A percentile compares a stretch with the other conserved stretches of the same genome.
Conservation (phyloP, 2,329 filamentous ascomycete species). For the Aspergillus sp. region DNA sequence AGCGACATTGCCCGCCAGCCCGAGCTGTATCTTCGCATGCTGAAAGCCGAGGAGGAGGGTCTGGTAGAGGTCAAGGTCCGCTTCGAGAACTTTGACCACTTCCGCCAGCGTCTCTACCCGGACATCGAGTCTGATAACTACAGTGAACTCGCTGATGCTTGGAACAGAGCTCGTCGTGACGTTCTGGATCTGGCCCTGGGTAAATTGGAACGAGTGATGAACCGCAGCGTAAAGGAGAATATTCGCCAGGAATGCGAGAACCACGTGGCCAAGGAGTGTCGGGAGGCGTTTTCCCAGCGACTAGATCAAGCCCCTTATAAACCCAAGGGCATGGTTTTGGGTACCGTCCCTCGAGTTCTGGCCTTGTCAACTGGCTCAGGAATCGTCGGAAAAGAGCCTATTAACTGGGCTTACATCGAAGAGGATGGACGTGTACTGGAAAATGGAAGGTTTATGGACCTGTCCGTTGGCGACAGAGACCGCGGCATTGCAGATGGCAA, state of each 20-base stretch:
- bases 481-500: slow-evolving; percentile 61
- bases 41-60: slow-evolving; percentile 92
- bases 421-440: slow-evolving; percentile 87
- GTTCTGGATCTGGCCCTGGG: slow-evolving; percentile 75
- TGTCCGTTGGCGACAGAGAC: slow-evolving; percentile 63
- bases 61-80: slow-evolving; percentile 79
- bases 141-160: slow-evolving; percentile 89
- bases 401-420: slow-evolving; percentile 89
- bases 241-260: slow-evolving; percentile 92
- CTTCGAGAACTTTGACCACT: slow-evolving; percentile 70
- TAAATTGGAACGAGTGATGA: slow-evolving; percentile 78
- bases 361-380: slow-evolving; percentile 82
- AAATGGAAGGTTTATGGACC: slow-evolving; percentile 78
- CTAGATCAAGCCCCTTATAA: slow-evolving; percentile 96
- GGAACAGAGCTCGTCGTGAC: slow-evolving; percentile 84
- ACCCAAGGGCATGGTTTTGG: slow-evolving; percentile 84
- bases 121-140: slow-evolving; percentile 94
- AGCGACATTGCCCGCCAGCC: slow-evolving; percentile 74
- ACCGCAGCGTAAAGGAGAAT: slow-evolving; percentile 90
- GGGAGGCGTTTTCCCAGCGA: slow-evolving; percentile 82
- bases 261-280: slow-evolving; percentile 78
- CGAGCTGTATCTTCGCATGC: slow-evolving; percentile 92
- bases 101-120: slow-evolving; percentile 70
- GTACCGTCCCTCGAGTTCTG: slow-evolving; percentile 81
- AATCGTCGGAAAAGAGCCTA: slow-evolving; percentile 67